Percentiles rank a stretch among this genome's conserved stretches.
Evolutionary conservation across 768 basidiomycete species (phyloP).

Genomic region (Boletus vinaceobasis): DNA sequence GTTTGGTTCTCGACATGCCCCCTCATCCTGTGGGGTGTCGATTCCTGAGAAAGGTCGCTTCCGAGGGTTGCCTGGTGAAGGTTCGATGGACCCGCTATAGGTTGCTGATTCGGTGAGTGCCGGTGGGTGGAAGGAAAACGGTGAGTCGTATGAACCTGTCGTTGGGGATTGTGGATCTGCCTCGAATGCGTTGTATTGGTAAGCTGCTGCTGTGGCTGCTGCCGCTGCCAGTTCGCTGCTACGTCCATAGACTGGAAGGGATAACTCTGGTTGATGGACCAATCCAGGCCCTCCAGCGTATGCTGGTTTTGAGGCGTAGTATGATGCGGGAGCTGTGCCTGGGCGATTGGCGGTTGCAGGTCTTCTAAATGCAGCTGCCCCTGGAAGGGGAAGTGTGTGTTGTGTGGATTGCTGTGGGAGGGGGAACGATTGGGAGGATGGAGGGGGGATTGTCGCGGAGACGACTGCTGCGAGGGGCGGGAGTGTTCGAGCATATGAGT

Average conservation of each 20-base stretch:
- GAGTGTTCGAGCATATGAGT: constrained; percentile 50
- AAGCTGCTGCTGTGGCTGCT: constrained; percentile 30
- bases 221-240: constrained; percentile 37
- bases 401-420: constrained; percentile 41
- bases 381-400: constrained; percentile 57
- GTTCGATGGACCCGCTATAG: constrained; percentile 31
- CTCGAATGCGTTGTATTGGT: constrained; percentile 28
- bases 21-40: constrained; percentile 45
- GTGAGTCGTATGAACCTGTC: constrained; percentile 50
- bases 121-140: constrained; percentile 78
- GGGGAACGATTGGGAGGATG: constrained; percentile 39
- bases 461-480: constrained; percentile 74
- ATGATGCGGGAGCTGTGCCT: constrained; percentile 68
- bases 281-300: constrained; percentile 50
- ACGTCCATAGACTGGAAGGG: constrained; percentile 40
- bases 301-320: constrained; percentile 49
- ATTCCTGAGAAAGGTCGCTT: constrained; percentile 63
- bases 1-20: constrained; percentile 37
- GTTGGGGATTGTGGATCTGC: constrained; percentile 31
- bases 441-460: constrained; percentile 61
- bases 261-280: constrained; percentile 46
- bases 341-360: constrained; percentile 62
- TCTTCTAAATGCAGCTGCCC: constrained; percentile 50
- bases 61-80: constrained; percentile 45
- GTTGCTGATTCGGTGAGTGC: constrained; percentile 39